Evolutionary conservation across 306 rosid species (phyloP).

Genomic region (Cucumis melo): DNA sequence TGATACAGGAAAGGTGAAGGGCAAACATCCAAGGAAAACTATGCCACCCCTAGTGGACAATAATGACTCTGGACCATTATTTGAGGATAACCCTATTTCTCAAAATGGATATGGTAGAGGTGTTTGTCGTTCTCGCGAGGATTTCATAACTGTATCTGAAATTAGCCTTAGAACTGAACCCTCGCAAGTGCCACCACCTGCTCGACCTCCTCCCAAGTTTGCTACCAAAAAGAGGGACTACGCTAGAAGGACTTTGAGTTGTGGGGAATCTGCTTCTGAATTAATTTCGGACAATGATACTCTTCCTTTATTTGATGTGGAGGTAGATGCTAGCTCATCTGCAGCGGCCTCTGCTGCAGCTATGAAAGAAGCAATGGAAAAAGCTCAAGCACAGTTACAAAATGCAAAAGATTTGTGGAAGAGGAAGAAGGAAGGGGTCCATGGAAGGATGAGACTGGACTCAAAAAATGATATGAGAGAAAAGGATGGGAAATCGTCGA

Average conservation of each 20-base stretch:
- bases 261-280: slow-evolving; percentile 26
- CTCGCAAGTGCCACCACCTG: slow-evolving; percentile 77
- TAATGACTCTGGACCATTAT: slow-evolving; percentile 22
- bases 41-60: slow-evolving; percentile 18
- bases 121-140: slow-evolving; percentile 29
- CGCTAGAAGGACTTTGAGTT: slow-evolving; percentile 22
- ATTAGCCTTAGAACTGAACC: slow-evolving; percentile 77
- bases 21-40: slow-evolving; percentile 24
- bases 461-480: slow-evolving; percentile 22
- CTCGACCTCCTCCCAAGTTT: slow-evolving; percentile 65
- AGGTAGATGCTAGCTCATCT: slow-evolving; percentile 77
- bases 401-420: slow-evolving; percentile 55
- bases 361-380: slow-evolving; percentile 50
- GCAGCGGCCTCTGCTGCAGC: slow-evolving; percentile 56
- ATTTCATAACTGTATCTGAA: slow-evolving; percentile 51
- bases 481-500: slow-evolving; percentile 23
- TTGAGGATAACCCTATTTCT: slow-evolving; percentile 23
- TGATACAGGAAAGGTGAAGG: slow-evolving; percentile 28
- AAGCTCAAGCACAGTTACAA: slow-evolving; percentile 39
- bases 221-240: slow-evolving; percentile 31
- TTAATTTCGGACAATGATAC: slow-evolving; percentile 34
- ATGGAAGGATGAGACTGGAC: slow-evolving; percentile 22
- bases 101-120: slow-evolving; percentile 20
- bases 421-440: slow-evolving; percentile 38
- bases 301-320: slow-evolving; percentile 73